A percentile compares a stretch with the other conserved stretches of the same genome.
These are phyloP conservation scores for Candolleomyces efflorescens DNA, from an alignment of 768 basidiomycete genomes.

Conservation along the genomic window DNA sequence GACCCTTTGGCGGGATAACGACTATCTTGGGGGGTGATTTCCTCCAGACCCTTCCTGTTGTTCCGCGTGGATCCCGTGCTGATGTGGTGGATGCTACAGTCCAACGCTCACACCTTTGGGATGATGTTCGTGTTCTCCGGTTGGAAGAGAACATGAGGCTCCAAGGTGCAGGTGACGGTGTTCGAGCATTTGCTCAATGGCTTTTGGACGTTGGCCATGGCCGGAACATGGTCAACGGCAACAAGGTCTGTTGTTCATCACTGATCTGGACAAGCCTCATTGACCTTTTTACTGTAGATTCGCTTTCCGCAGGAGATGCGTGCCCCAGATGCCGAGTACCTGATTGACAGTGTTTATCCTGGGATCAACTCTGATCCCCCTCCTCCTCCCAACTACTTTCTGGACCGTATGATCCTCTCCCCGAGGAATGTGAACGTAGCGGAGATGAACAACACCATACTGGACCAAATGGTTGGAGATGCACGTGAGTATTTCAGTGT, in stretches of 20 bases:
- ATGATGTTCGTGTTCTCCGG: constrained; percentile 9
- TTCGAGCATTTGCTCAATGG: constrained; percentile 38
- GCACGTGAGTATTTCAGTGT: neutral
- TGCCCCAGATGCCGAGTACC: neutral
- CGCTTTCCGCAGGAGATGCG: neutral
- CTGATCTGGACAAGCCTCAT: too few species aligned
- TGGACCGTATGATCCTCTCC: constrained; percentile 29
- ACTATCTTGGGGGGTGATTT: constrained; percentile 43
- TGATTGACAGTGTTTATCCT: constrained; percentile 8
- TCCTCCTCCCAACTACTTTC: constrained; percentile 23
- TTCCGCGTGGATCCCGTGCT: constrained; percentile 25
- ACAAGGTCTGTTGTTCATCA: constrained; percentile 13
- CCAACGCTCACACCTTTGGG: constrained; percentile 6
- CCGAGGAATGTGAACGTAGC: constrained; percentile 29
- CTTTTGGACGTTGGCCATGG: constrained; percentile 33
- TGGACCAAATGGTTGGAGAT: constrained; percentile 12
- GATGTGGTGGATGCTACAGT: constrained; percentile 20
- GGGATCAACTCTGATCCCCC: neutral
- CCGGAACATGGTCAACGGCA: too few species aligned
- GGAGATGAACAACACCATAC: constrained; percentile 22
- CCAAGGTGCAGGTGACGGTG: too few species aligned
- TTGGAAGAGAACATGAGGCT: constrained; percentile 37
- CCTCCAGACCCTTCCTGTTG: constrained; percentile 42
- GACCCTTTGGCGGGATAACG: constrained; percentile 36
- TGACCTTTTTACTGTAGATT: too few species aligned